Conservation (phyloP, 495 filamentous ascomycete genomes). For the Penicillium egyptiacum region DNA sequence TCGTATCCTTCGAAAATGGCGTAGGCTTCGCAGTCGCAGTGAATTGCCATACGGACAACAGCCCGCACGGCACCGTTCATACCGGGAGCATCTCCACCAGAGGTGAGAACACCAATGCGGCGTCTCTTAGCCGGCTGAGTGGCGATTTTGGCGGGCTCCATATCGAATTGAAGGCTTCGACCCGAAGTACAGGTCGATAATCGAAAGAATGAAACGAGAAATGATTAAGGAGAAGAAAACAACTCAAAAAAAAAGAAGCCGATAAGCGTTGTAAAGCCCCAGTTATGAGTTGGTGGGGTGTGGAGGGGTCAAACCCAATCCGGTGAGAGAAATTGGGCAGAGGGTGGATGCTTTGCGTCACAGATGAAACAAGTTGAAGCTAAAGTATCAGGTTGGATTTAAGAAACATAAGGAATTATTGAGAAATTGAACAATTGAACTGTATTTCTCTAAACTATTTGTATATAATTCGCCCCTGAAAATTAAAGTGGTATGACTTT, state of each 20-base stretch:
- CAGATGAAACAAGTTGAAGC: conserved; percentile 20
- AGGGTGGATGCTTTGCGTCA: conserved; percentile 42
- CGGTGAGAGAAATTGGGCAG: conserved; percentile 47
- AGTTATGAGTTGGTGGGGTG: conserved; percentile 21
- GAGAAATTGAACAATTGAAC: neutral
- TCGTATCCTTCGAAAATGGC: conserved; percentile 96
- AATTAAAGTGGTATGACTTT: conserved; percentile 1
- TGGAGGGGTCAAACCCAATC: conserved; percentile 35
- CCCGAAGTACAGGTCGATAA: conserved; percentile 19
- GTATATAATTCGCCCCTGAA: neutral
- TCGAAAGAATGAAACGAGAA: conserved; percentile 11
- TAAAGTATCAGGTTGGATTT: neutral
- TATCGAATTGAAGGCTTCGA: conserved; percentile 24
- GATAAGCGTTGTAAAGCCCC: conserved; percentile 17
- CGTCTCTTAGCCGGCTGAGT: conserved; percentile 58
- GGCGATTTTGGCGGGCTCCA: conserved; percentile 38
- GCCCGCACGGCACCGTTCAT: conserved; percentile 97
- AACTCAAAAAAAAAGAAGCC: conserved; percentile 12
- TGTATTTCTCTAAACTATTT: neutral
- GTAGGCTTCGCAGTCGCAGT: conserved; percentile 82
- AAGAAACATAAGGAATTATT: neutral
- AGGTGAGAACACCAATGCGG: conserved; percentile 93
- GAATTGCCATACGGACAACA: conserved; percentile 88
- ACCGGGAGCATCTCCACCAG: conserved; percentile 93
- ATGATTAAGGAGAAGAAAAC: conserved; percentile 6